Conservation (phyloP, 148 eudicot species). For the Heliosperma pusillum region DNA sequence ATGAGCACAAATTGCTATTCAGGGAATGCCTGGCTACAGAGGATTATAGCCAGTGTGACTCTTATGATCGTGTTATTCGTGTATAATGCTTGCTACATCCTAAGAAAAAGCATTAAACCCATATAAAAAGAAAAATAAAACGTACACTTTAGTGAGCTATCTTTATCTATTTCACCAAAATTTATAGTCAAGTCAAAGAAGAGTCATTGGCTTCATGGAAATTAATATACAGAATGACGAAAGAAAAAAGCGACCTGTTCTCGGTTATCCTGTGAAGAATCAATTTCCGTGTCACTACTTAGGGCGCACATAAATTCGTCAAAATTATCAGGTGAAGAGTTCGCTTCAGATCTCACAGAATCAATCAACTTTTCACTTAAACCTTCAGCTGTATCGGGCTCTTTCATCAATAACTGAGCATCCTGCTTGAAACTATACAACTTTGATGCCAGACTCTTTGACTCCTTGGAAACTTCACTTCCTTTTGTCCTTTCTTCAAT, state of each 20-base stretch:
- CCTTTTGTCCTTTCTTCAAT: constrained; percentile 67
- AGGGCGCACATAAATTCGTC: constrained; percentile 51
- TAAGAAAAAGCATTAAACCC: neutral
- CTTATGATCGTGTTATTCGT: no score
- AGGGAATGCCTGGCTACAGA: neutral
- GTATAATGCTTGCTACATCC: neutral
- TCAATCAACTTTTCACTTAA: constrained; percentile 27
- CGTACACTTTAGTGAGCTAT: neutral
- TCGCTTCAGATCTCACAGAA: constrained; percentile 23
- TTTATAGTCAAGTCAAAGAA: neutral
- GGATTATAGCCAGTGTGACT: neutral
- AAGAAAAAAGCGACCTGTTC: constrained; percentile 55
- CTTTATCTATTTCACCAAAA: neutral
- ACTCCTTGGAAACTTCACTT: constrained; percentile 45
- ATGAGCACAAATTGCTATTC: neutral
- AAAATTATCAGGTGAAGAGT: constrained; percentile 38
- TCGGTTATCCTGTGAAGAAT: constrained; percentile 62
- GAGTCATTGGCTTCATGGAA: neutral
- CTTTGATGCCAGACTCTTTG: constrained; percentile 77
- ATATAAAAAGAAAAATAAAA: no score
- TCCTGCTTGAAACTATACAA: constrained; percentile 81
- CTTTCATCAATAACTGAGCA: constrained; percentile 44
- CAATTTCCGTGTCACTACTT: constrained; percentile 43
- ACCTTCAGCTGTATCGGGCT: constrained; percentile 31
- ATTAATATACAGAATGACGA: neutral